Conservation (phyloP, 1,284 basidiomycete species). For the Microbotryum intermedium region DNA sequence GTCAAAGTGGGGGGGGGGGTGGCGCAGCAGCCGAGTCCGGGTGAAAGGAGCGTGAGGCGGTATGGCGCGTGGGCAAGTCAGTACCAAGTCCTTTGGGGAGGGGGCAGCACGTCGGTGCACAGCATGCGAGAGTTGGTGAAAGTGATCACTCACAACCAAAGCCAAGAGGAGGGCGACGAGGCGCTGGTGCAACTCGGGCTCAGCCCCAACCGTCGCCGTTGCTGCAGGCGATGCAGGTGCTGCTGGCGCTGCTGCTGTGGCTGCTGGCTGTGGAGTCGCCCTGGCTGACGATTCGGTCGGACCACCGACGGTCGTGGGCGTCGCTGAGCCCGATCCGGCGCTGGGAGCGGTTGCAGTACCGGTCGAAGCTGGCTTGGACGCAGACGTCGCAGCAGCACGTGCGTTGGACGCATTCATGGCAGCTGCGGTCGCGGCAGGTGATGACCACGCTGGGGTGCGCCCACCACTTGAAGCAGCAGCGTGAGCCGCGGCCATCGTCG, state of each 20-base stretch:
- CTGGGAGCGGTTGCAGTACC: constrained; percentile 2
- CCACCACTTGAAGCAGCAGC: too few relatives aligned
- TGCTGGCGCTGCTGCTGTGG: background rate
- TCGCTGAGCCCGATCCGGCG: background rate
- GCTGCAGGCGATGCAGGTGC: background rate
- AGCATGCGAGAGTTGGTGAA: background rate
- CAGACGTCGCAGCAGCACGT: too few relatives aligned
- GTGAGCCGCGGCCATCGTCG: too few relatives aligned
- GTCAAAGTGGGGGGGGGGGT: background rate
- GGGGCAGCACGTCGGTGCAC: background rate
- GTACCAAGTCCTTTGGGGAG: background rate
- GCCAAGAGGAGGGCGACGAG: constrained; percentile 22
- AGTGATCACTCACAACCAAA: constrained; percentile 20
- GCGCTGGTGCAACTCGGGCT: constrained; percentile 5
- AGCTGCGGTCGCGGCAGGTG: too few relatives aligned
- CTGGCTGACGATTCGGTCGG: too few relatives aligned
- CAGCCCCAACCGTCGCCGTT: background rate
- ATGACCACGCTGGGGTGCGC: too few relatives aligned
- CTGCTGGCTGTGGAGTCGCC: too few relatives aligned
- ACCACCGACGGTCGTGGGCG: background rate
- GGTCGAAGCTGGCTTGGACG: background rate
- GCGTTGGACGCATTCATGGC: too few relatives aligned
- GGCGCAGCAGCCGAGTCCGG: background rate
- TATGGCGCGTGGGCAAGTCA: background rate
- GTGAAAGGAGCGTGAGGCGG: background rate